Evolutionary conservation across 768 basidiomycete species (phyloP), one percentile per base, ranked within the genome.

Genomic region (Coprinopsis cinerea): DNA sequence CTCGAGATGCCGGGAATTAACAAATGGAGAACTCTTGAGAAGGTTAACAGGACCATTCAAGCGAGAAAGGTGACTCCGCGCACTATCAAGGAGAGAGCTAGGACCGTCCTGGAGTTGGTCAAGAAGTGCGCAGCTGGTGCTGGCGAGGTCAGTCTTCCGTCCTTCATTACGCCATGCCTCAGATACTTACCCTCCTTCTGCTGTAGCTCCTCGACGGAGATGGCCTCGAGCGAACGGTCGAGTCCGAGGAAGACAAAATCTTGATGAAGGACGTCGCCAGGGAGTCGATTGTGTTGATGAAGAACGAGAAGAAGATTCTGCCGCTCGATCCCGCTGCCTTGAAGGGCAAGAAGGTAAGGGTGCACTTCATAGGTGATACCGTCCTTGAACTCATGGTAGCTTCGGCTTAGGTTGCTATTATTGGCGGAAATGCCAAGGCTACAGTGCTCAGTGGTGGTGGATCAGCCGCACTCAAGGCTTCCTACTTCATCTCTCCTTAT

Each of bases 1-100:
- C 75, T 91, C 30, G 86, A 88, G 61, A 88, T 88, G 85, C 86
- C 85, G 0, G 87, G 88, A 1, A 67, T 67, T 13, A 82, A 83
- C 64, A 86, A 88, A 55, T 88, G 85, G 87, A 75, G 87, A 5
- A 79, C 77, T 0, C 71, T 82, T n/a, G 81, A 84, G 52, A 73
- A 81, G 27, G 76, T 88, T 57, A 79, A 78, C 54, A 74, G 84
- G 22, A 77, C 74, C 0, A 74, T 87, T 42, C 57, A 62, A 4
- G 73, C 83, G 1, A 69, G 82, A 17, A 91, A 91, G 64, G 63
- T 90, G 37, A 81, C 77, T 1, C 63, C 72, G n/a, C 73, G 79
- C 14, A 80, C 79, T 7, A 63, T 91, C 25, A 85, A 86, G 53
- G 76, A 77, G 23, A 78, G 88, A 14, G 87, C 83, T 0, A 67